Evolutionary conservation across 1,284 basidiomycete genomes (phyloP).

Genomic region (Anthracocystis walkeri): DNA sequence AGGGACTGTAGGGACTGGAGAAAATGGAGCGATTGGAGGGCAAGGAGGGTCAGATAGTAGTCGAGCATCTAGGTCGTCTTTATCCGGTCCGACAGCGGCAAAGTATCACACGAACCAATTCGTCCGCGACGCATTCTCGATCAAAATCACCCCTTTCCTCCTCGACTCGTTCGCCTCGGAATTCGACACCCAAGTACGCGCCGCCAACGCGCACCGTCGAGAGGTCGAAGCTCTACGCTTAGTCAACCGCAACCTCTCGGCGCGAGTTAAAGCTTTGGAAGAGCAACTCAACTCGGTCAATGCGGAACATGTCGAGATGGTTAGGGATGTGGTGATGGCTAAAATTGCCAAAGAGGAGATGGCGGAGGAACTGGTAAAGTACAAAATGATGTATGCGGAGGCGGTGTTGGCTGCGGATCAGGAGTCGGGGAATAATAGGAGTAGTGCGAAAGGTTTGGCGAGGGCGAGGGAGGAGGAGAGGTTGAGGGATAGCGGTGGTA

Average conservation of each 20-base stretch:
- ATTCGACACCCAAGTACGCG: conserved; percentile 63
- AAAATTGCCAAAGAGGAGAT: conserved; percentile 69
- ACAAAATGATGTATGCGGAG: conserved; percentile 67
- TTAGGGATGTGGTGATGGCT: conserved; percentile 64
- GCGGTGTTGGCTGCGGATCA: conserved; percentile 53
- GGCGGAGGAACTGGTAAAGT: conserved; percentile 65
- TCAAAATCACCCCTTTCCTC: conserved; percentile 62
- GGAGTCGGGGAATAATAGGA: conserved; percentile 31
- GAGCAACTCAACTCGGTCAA: conserved; percentile 58
- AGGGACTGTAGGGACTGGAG: neutral
- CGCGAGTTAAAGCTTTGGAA: conserved; percentile 62
- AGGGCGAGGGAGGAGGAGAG: neutral
- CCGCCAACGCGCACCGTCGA: conserved; percentile 60
- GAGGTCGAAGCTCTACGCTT: conserved; percentile 65
- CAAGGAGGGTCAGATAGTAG: neutral
- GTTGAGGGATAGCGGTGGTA: conserved; percentile 14
- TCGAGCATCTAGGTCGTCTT: too few relatives aligned
- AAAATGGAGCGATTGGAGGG: too few relatives aligned
- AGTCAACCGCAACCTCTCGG: conserved; percentile 65
- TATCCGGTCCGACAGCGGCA: too few relatives aligned
- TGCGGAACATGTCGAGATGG: conserved; percentile 66
- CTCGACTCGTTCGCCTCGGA: conserved; percentile 64
- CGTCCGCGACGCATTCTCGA: conserved; percentile 62
- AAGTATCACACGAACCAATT: conserved; percentile 59
- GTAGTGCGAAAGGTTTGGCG: conserved; percentile 16